Base-by-base conservation (phyloP, 768 basidiomycete species). In the Tephrocybe sp. region DNA sequence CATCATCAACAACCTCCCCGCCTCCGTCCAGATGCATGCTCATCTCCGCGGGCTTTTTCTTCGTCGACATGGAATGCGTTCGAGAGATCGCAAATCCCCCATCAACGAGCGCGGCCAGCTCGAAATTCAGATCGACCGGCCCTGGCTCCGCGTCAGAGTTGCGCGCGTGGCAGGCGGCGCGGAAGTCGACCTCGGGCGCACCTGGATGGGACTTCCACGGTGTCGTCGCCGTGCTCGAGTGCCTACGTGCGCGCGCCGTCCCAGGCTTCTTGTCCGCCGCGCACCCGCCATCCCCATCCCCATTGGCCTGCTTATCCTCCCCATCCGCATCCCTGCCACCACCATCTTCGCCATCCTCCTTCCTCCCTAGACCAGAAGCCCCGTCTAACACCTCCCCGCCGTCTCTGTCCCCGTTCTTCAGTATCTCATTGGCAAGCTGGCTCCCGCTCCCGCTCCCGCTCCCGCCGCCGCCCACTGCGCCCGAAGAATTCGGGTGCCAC, bases 341-440 rank as follows among this genome's bases (percentile, higher is more conserved):
- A 36, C 26, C 36, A 20, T 8, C 17, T 37, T 20, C 41, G n/a
- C 24, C 25, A 18, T 34, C 36, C 17, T n/a, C 43, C 15, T 25
- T 28, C 42, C 43, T 28, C 32, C 17, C 43, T 2, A 28, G 23
- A 7, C 43, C 50, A 7, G 9, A 9, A 10, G 15, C 32, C 36
- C 8, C 28, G 4, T 39, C 36, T n/a, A 45, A 25, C 21, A 43
- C 47, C 12, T 10, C 52, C 34, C 34, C 33, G 11, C 17, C 25
- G 20, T 23, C 32, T n/a, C 40, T 40, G 1, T 24, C 43, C 15
- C 24, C 32, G 10, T 14, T 32, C 39, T 66, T 71, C 60, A 70
- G 51, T 46, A 75, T 73, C 62, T 71, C 74, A 37, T 60, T 67
- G 24, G 61, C 70, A 28, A 73, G 54, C 50, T 56, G 52, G 40